Conservation (phyloP, 2,329 filamentous ascomycete species). For the Epichloe uncinata region DNA sequence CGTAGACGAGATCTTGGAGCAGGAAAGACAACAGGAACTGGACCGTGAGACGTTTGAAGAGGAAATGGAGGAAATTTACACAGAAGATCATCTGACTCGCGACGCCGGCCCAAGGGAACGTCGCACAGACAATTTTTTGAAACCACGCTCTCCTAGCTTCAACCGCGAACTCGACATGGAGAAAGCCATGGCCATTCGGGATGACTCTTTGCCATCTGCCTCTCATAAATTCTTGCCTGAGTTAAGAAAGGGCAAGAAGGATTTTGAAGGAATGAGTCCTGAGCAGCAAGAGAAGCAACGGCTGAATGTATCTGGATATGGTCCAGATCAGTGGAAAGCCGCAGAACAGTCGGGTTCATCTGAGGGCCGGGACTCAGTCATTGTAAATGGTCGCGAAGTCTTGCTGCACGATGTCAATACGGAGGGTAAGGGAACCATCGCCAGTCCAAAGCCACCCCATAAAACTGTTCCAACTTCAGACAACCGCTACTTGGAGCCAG, state of each 20-base stretch:
- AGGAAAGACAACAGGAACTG: conserved; percentile 56
- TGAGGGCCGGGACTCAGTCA: conserved; percentile 55
- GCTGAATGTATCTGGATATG: conserved; percentile 67
- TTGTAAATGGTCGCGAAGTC: conserved; percentile 58
- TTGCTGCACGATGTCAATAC: conserved; percentile 49
- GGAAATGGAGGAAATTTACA: conserved; percentile 51
- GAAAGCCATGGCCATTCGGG: conserved; percentile 36
- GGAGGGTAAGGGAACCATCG: conserved; percentile 49
- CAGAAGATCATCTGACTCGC: conserved; percentile 22
- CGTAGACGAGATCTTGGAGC: conserved; percentile 78
- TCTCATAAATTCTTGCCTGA: background rate
- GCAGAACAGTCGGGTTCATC: conserved; percentile 48
- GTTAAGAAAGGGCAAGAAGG: conserved; percentile 1
- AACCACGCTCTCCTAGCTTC: conserved; percentile 38
- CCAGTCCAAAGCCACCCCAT: conserved; percentile 24
- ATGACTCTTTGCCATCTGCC: conserved; percentile 7
- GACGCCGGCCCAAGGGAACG: conserved; percentile 14
- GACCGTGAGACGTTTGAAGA: conserved; percentile 43
- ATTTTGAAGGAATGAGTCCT: background rate
- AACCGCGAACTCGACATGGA: conserved; percentile 48
- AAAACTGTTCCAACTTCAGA: conserved; percentile 13
- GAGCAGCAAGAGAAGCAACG: conserved; percentile 43
- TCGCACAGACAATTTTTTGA: conserved; percentile 25
- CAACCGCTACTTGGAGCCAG: conserved; percentile 19
- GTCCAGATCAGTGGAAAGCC: conserved; percentile 59